Evolutionary conservation across 1,139 yeast genomes (phyloP), one percentile per base, ranked within the genome.

Genomic region (Geotrichum siamense): DNA sequence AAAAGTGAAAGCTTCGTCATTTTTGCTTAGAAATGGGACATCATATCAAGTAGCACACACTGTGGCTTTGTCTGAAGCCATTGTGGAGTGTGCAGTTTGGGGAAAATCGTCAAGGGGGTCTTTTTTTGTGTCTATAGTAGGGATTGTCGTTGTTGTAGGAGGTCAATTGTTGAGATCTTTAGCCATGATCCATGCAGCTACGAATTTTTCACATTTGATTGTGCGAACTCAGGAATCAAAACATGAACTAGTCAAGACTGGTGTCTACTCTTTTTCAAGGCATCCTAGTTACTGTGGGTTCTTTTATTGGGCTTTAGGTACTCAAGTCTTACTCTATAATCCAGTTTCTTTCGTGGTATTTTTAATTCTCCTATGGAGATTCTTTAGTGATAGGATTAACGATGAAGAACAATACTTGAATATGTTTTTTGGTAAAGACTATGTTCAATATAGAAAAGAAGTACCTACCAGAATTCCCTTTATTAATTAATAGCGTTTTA

Each of bases 261-360:
- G 97, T 0, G 68, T 91, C 2, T 91, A 91, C 62, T 50, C 69
- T 1, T 51, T 65, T 16, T 64, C 76, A 8, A 71, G 98, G 48
- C 98, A 91, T 60, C 98, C 98, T 9, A 81, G 94, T 41, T 91
- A 91, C 63, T 74, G 79, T 46, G 98, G 97, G 1, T 91, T 83
- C 61, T 89, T 80, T 58, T 79, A 86, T 76, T 93, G 97, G 96
- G 91, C 93, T 22, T 56, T 89, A 3, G 97, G 97, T 0, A 71
- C 87, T 1, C 94, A 91, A 60, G 32, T 89, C 42, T 57, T 81
- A 51, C 63, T 89, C 48, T 66, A 77, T 39, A 91, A 87, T 61
- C 79, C 82, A 1, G 43, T 81, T 0, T 69, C 82, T 1, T 53
- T 70, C 3, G 45, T 69, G 0, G 68, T 74, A 0, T 80, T 78